Evolutionary conservation across 208 protist genomes (phyloP).

Genomic region (Leishmania braziliensis): DNA sequence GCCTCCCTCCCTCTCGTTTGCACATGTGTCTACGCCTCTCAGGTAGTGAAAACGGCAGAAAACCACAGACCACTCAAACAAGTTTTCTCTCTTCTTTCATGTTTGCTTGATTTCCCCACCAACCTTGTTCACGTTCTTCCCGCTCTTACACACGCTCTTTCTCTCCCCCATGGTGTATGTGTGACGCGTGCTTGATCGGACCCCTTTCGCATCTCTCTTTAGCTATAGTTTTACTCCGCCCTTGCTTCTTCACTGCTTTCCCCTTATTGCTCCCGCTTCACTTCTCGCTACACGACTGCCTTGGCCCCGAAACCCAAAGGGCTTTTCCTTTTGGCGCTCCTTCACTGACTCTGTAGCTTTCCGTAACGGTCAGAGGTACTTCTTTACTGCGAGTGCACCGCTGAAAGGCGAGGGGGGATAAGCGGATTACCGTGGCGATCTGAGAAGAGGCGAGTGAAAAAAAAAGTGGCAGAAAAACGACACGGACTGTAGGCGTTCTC

Average conservation of each 20-base stretch:
- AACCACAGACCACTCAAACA: not conserved
- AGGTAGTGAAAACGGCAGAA: constrained; percentile 1
- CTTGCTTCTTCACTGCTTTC: not conserved
- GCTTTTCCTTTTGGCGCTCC: not conserved
- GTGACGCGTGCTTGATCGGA: not conserved
- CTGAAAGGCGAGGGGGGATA: not conserved
- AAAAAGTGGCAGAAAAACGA: not conserved
- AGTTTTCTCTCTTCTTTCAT: not conserved
- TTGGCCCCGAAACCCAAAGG: not conserved
- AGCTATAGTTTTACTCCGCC: too few species aligned
- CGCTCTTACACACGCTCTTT: not conserved
- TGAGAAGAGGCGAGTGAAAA: not conserved
- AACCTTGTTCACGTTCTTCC: not conserved
- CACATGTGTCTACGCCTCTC: not conserved
- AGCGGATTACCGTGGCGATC: not conserved
- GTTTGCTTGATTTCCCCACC: not conserved
- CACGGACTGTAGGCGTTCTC: not conserved
- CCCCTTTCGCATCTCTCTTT: not conserved
- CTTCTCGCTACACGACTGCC: not conserved
- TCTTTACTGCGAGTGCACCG: not conserved
- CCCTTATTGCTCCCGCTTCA: not conserved
- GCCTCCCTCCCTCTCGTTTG: not conserved
- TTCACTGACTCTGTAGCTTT: not conserved
- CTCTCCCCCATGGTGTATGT: not conserved
- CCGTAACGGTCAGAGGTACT: not conserved